Base-by-base conservation (phyloP, 768 basidiomycete genomes). In the Ephemerocybe angulata region DNA sequence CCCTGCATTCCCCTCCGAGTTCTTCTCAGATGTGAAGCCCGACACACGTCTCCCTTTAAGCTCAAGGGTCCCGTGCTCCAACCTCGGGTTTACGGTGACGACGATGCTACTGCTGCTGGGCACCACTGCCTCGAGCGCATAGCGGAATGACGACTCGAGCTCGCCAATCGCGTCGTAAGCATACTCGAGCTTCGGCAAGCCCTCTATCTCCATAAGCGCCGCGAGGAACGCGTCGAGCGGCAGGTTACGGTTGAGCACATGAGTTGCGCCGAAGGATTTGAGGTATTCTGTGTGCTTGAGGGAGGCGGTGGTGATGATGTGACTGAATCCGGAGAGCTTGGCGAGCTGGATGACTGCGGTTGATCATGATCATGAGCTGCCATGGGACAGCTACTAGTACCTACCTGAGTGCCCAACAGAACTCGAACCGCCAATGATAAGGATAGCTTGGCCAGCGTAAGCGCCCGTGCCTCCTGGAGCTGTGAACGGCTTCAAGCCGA, bases 261-360 rank as follows among this genome's bases (percentile, higher is more conserved):
- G 55, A 1, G 77, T 75, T 7, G 74, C 76, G 3, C 77, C 76
- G 22, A 78, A 64, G 1, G 66, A 66, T 57, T 70, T 69, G 42
- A 77, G 66, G 19, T 57, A 58, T 0, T 61, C 54, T 30, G 64
- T 55, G 31, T 74, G 68, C 15, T 62, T 53, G 21, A 53, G 61
- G 8, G 70, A 74, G 4, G 75, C 65, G 2, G 69, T 76, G 47
- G 70, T 58, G 30, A 78, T 75, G 47, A 78, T 72, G 10, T 74
- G 75, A 21, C 65, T 64, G 61, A 77, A 76, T 1, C 76, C 76
- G 1, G 75, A 55, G 2, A 41, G 50, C 30, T 61, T 69, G 2
- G 76, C 76, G n/a, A 77, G 65, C 58, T 78, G 77, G 24, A 69
- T 63, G 4, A 55, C 67, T 69, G 57, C 19, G 22, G 13, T 31